Conservation (phyloP, 2,329 filamentous ascomycete species). For the Berkeleyomyces basicola region DNA sequence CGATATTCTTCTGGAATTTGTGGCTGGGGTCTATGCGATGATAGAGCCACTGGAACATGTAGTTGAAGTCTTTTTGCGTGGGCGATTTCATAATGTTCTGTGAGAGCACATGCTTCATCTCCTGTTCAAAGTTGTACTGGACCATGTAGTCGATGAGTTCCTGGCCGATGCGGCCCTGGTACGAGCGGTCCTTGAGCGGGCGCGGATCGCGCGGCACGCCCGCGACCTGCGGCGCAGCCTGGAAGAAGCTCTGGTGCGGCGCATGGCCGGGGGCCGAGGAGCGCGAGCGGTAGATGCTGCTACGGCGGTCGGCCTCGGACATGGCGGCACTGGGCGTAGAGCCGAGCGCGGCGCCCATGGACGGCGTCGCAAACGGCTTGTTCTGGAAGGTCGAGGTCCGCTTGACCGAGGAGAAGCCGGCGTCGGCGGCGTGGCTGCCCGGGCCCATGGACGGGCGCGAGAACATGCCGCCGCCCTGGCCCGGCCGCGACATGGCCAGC, state of each 20-base stretch:
- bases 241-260: slow-evolving; percentile 85
- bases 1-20: slow-evolving; percentile 83
- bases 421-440: slow-evolving; percentile 62
- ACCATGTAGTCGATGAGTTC: slow-evolving; percentile 85
- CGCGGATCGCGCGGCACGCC: slow-evolving; percentile 76
- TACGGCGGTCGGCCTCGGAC: slow-evolving; percentile 46
- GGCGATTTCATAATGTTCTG: slow-evolving; percentile 84
- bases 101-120: slow-evolving; percentile 88
- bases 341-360: slow-evolving; percentile 20
- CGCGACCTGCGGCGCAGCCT: slow-evolving; percentile 64
- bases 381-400: slow-evolving; percentile 65
- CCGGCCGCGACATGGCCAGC: slow-evolving; percentile 67
- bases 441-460: slow-evolving; percentile 68
- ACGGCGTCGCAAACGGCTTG: slow-evolving; percentile 51
- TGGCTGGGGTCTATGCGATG: slow-evolving; percentile 89
- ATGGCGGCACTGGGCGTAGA: slow-evolving; percentile 16
- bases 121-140: slow-evolving; percentile 90
- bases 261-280: slow-evolving; percentile 51
- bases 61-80: slow-evolving; percentile 95
- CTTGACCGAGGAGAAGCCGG: slow-evolving; percentile 69
- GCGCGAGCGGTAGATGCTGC: slow-evolving; percentile 64
- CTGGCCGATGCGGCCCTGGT: slow-evolving; percentile 67
- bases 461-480: slow-evolving; percentile 57
- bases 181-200: slow-evolving; percentile 64
- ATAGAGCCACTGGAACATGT: slow-evolving; percentile 96